A percentile compares a stretch with the other conserved stretches of the same genome.
Conservation (phyloP, 805 yeast species). For the Pichia gijzeniarum region DNA sequence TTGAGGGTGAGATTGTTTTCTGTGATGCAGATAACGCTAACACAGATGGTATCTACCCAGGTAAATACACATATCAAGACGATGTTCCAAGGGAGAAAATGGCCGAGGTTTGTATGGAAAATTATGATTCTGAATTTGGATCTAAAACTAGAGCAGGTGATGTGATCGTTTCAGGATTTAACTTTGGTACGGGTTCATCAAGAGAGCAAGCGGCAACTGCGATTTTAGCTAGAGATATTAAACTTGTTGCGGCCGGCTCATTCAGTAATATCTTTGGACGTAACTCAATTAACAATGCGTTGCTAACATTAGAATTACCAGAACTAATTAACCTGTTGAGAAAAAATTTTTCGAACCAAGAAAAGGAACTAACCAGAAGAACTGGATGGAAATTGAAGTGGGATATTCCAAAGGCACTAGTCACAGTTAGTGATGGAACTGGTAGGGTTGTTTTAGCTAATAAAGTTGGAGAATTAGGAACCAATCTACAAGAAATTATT, state of each 20-base stretch:
- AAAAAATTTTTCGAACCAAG: slow-evolving; percentile 46
- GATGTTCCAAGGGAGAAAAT: slow-evolving; percentile 90
- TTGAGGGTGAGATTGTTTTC: slow-evolving; percentile 85
- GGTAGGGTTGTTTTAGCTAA: slow-evolving; percentile 62
- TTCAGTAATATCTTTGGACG: slow-evolving; percentile 95
- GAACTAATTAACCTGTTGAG: slow-evolving; percentile 73
- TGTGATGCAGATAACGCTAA: slow-evolving; percentile 97
- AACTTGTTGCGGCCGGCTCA: slow-evolving; percentile 91
- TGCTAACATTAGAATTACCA: slow-evolving; percentile 90
- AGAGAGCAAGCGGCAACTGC: slow-evolving; percentile 99
- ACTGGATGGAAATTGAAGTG: slow-evolving; percentile 91
- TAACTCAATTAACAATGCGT: slow-evolving; percentile 93
- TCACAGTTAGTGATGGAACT: slow-evolving; percentile 64
- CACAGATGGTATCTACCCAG: slow-evolving; percentile 98
- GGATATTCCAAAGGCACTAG: slow-evolving; percentile 85
- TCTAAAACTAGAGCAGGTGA: slow-evolving; percentile 75
- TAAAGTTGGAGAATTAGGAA: slow-evolving; percentile 93
- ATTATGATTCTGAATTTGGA: slow-evolving; percentile 88
- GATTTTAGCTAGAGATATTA: slow-evolving; percentile 87
- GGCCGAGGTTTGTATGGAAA: slow-evolving; percentile 99
- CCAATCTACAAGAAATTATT: slow-evolving; percentile 92
- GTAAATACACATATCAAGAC: slow-evolving; percentile 97
- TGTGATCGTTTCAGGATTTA: slow-evolving; percentile 85
- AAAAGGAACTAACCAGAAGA: slow-evolving; percentile 74
- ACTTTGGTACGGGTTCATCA: slow-evolving; percentile 97